phyloP scores from a whole-genome alignment of 139 green algal species.

The Chlamydomonas sphaeroides region DNA sequence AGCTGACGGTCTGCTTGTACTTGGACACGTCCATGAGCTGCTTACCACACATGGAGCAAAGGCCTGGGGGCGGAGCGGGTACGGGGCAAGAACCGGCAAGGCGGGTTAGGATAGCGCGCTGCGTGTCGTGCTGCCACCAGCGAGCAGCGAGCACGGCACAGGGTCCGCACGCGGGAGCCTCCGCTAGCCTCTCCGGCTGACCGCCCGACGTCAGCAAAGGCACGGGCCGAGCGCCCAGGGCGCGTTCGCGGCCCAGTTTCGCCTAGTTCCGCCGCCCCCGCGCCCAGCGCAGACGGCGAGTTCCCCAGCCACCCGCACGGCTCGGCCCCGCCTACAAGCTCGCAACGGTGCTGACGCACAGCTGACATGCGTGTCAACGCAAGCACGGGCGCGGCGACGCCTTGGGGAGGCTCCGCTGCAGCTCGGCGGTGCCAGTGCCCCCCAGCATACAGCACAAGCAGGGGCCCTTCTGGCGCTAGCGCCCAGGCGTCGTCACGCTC shows the following conservation, averaged over 20 bases:
- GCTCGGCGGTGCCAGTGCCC: not conserved
- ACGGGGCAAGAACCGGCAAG: not conserved
- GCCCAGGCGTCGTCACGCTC: not conserved
- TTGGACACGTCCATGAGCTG: slow-evolving; percentile 69
- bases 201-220: too few species aligned
- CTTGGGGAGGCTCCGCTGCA: not conserved
- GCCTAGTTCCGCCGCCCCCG: too few species aligned
- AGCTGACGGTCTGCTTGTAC: slow-evolving; percentile 68
- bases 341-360: too few species aligned
- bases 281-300: too few species aligned
- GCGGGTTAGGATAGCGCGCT: not conserved
- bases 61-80: slow-evolving; percentile 39
- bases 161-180: too few species aligned
- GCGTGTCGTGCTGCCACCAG: not conserved
- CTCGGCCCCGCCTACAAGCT: too few species aligned
- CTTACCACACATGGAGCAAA: slow-evolving; percentile 81
- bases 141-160: not conserved
- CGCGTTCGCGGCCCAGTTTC: too few species aligned
- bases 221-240: too few species aligned
- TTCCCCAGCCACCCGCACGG: too few species aligned
- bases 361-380: too few species aligned
- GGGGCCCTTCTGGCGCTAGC: not conserved
- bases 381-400: not conserved
- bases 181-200: too few species aligned
- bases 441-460: not conserved